Percentiles rank a stretch among this genome's conserved stretches.
Conservation (phyloP, 1,284 basidiomycete species). For the Fomitopsis palustris region DNA sequence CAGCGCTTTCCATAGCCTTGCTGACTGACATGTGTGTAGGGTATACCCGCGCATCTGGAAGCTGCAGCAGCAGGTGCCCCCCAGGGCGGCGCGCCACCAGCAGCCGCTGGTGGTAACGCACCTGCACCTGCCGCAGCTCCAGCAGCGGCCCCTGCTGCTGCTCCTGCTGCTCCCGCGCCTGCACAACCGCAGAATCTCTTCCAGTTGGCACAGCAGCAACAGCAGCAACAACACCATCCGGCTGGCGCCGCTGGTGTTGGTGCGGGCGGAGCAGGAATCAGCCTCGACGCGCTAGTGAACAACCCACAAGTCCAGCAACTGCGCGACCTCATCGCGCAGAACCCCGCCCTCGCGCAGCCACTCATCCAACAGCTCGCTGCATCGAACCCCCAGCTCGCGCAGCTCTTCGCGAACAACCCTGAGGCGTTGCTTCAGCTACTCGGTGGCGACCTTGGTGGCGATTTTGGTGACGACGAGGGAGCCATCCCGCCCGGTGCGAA, state of each 20-base stretch:
- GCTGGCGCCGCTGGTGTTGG: slow-evolving; percentile 27
- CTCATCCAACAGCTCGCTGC: slow-evolving; percentile 80
- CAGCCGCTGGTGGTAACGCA: slow-evolving; percentile 27
- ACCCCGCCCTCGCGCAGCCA: slow-evolving; percentile 77
- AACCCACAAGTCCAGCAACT: slow-evolving; percentile 66
- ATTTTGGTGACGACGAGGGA: slow-evolving; percentile 44
- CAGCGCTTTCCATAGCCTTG: slow-evolving; percentile 1
- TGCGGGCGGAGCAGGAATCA: slow-evolving; percentile 34
- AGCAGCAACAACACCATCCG: slow-evolving; percentile 36
- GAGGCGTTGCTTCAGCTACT: slow-evolving; percentile 67
- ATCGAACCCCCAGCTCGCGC: slow-evolving; percentile 73
- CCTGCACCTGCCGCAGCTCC: slow-evolving; percentile 34
- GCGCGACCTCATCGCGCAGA: slow-evolving; percentile 67
- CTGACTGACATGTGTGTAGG: slow-evolving; percentile 40
- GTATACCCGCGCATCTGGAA: slow-evolving; percentile 76
- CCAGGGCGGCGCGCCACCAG: slow-evolving; percentile 27
- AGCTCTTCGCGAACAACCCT: slow-evolving; percentile 66
- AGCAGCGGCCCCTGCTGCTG: slow-evolving; percentile 31
- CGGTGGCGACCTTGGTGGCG: slow-evolving; percentile 42
- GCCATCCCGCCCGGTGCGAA: slow-evolving; percentile 61
- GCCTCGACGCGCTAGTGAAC: slow-evolving; percentile 54
- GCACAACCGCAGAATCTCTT: slow-evolving; percentile 68
- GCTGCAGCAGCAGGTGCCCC: slow-evolving; percentile 34
- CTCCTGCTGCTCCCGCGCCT: slow-evolving; percentile 29
- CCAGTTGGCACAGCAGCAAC: slow-evolving; percentile 75